Conservation (phyloP, 75 land plant genomes). For the Pinus tabuliformis region DNA sequence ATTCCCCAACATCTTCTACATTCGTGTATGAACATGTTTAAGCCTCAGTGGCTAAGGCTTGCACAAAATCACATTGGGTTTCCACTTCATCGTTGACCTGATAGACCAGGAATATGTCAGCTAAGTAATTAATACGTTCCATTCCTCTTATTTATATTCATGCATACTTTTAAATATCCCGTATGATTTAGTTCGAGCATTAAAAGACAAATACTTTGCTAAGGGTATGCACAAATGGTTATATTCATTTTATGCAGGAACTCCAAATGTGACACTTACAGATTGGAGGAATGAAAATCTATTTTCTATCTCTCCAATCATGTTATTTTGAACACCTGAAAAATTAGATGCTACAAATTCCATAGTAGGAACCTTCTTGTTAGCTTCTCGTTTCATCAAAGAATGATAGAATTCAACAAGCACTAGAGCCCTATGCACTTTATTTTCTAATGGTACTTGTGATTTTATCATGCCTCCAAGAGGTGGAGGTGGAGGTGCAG, state of each 20-base stretch:
- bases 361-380: constrained; percentile 55
- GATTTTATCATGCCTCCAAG: constrained; percentile 17
- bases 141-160: background rate
- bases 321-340: constrained; percentile 69
- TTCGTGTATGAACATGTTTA: constrained; percentile 67
- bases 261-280: constrained; percentile 36
- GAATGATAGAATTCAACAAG: constrained; percentile 94
- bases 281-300: constrained; percentile 88
- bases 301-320: constrained; percentile 97
- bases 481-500: constrained; percentile 28
- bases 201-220: background rate
- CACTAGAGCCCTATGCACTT: constrained; percentile 95
- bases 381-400: constrained; percentile 93
- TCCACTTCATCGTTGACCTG: constrained; percentile 95
- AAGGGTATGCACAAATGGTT: background rate
- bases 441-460: constrained; percentile 28
- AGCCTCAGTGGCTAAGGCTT: constrained; percentile 86
- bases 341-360: constrained; percentile 35
- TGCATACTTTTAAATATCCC: background rate
- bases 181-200: background rate
- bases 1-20: constrained; percentile 79
- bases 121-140: too few species aligned
- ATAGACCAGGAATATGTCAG: constrained; percentile 3
- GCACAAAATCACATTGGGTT: constrained; percentile 87
- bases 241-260: background rate